These are phyloP conservation scores for Fusarium penzigii DNA, from an alignment of 2,329 filamentous ascomycete genomes.

Conservation along the genomic window DNA sequence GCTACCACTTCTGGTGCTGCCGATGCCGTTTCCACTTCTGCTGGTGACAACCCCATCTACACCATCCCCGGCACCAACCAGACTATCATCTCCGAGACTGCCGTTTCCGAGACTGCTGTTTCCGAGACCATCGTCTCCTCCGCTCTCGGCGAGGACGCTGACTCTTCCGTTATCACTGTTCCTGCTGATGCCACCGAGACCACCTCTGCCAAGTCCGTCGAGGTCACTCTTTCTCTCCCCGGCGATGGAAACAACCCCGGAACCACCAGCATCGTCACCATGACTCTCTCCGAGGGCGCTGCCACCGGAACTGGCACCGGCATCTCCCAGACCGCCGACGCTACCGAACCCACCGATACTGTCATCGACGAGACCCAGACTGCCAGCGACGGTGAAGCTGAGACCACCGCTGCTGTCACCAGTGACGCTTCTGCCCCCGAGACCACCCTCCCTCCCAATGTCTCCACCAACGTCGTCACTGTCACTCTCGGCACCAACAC, in stretches of 20 bases:
- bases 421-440: conserved; percentile 10
- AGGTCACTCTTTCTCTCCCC: neutral
- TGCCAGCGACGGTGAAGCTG: conserved; percentile 4
- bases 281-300: conserved; percentile 5
- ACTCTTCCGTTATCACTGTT: neutral
- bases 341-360: conserved; percentile 2
- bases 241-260: neutral
- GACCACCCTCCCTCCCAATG: conserved; percentile 11
- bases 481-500: conserved; percentile 12
- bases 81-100: conserved; percentile 6
- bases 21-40: conserved; percentile 9
- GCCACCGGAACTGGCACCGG: conserved; percentile 6
- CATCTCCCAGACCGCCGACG: conserved; percentile 2
- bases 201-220: neutral
- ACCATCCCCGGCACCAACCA: conserved; percentile 11
- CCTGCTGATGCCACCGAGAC: conserved; percentile 1
- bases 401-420: conserved; percentile 12
- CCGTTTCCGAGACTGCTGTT: conserved; percentile 4
- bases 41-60: conserved; percentile 9
- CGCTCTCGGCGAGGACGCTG: neutral
- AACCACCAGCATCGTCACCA: conserved; percentile 10
- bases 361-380: neutral
- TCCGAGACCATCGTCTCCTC: conserved; percentile 4
- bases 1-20: conserved; percentile 10
- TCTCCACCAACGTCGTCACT: conserved; percentile 17